These are phyloP conservation scores for Monosporozyma unispora DNA, from an alignment of 805 yeast genomes.

Conservation along the genomic window DNA sequence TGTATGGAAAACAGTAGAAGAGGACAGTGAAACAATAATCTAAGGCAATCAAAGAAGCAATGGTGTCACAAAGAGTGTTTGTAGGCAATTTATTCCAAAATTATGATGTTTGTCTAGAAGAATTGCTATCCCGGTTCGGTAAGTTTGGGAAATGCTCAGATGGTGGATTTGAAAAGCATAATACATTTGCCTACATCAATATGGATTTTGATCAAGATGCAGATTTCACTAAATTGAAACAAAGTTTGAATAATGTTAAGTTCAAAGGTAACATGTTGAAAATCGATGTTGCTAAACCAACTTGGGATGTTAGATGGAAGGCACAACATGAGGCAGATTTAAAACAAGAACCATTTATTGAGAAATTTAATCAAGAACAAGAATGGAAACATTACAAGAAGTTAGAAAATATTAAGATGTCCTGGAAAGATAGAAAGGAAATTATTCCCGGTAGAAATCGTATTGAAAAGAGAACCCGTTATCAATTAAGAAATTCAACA, in stretches of 20 bases:
- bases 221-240: constrained; percentile 39
- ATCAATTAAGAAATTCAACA: constrained; percentile 38
- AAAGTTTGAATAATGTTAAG: constrained; percentile 57
- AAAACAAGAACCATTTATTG: constrained; percentile 17
- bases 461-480: constrained; percentile 39
- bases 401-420: constrained; percentile 30
- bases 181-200: constrained; percentile 57
- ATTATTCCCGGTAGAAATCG: constrained; percentile 56
- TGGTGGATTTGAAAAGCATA: constrained; percentile 44
- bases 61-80: constrained; percentile 19
- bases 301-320: constrained; percentile 40
- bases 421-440: constrained; percentile 37
- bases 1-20: no score
- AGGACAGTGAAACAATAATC: background rate
- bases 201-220: constrained; percentile 35
- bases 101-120: constrained; percentile 25
- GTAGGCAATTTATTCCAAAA: constrained; percentile 26
- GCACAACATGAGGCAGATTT: constrained; percentile 38
- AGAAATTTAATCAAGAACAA: constrained; percentile 31
- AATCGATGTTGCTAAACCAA: constrained; percentile 54
- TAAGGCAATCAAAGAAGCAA: constrained; percentile 4
- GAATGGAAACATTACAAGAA: constrained; percentile 33
- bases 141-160: constrained; percentile 51
- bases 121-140: constrained; percentile 46
- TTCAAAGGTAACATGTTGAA: constrained; percentile 66